Evolutionary conservation across 192 early-diverging fungal genomes (phyloP), one percentile per base, ranked within the genome.

Genomic region (Coemansia sp.): DNA sequence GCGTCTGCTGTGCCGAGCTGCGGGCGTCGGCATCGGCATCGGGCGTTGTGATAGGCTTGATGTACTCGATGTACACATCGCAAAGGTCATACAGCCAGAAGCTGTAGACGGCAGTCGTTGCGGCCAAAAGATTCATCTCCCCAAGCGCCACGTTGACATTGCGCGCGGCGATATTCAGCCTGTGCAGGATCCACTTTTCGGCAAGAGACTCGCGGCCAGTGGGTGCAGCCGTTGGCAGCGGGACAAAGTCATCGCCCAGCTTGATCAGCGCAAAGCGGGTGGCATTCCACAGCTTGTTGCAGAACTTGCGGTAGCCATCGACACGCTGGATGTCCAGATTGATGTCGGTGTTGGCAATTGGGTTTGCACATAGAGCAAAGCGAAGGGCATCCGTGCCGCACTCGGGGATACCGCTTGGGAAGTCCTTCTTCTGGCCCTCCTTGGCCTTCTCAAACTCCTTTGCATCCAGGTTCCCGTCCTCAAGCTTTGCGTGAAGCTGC

Each of bases 231-330:
- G 79, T 69, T 22, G 84, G 57, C 22, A 64, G 68, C 2, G 95
- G 94, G 67, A 84, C 84, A 75, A 93, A 99, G 53, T 89, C 87
- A 19, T 84, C 86, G n/a, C 92, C 94, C 17, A 99, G 84, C 85
- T 98, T 97, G 84, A 93, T 88, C 50, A 94, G 67, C n/a, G 92
- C 94, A 81, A 99, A 95, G 57, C 90, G 89, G 28, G 92, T 94
- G 2, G 95, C 97, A 70, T 98, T 97, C 97, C 97, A 99, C 30
- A 99, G 77, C 87, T 99, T 99, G 87, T 98, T 99, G 82, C 95
- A 99, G 89, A 97, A 99, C 84, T 97, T 97, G 78, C 95, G 90
- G 85, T 99, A 97, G 45, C 97, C 94, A 64, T 98, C 95, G n/a
- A 99, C 91, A 61, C 92, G 94, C 69, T 89, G 57, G 48, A 99